phyloP scores from a whole-genome alignment of 2,329 filamentous ascomycete genomes.

The Hypomyces rosellus region DNA sequence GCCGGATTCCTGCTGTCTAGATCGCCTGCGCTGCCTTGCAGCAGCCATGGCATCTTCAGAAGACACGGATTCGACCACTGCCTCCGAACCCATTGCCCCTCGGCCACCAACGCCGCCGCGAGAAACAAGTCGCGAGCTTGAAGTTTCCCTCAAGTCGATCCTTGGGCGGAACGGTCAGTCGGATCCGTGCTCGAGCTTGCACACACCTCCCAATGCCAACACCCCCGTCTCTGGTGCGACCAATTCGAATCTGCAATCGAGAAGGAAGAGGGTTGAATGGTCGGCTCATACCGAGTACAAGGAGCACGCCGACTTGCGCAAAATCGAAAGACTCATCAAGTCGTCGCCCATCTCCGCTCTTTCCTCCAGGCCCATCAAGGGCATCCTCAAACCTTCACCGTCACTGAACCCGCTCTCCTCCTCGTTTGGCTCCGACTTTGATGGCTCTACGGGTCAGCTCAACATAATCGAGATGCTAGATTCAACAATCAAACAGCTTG shows the following conservation, averaged over 20 bases:
- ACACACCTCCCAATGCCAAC: constrained; percentile 47
- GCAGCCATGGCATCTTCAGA: constrained; percentile 37
- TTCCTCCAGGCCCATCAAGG: constrained; percentile 46
- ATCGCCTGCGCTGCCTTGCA: constrained; percentile 33
- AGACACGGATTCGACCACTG: constrained; percentile 26
- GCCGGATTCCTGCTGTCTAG: constrained; percentile 31
- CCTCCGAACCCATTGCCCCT: constrained; percentile 48
- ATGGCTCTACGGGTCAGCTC: constrained; percentile 31
- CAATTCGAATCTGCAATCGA: constrained; percentile 37
- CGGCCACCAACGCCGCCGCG: constrained; percentile 64
- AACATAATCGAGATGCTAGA: constrained; percentile 77
- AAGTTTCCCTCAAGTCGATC: constrained; percentile 29
- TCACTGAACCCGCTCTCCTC: constrained; percentile 41
- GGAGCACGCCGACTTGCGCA: constrained; percentile 42
- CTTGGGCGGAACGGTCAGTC: constrained; percentile 30
- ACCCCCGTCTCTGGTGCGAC: constrained; percentile 38
- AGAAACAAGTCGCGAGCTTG: constrained; percentile 38
- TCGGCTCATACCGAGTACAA: constrained; percentile 51
- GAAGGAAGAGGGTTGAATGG: constrained; percentile 52
- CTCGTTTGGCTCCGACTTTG: constrained; percentile 35
- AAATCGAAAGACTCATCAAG: constrained; percentile 31
- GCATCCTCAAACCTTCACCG: constrained; percentile 71
- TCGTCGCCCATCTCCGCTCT: constrained; percentile 36
- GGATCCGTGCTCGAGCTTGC: constrained; percentile 30
- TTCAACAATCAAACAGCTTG: constrained; percentile 75